Conservation (phyloP, 2,329 filamentous ascomycete species). For the Diaporthe vaccinii region DNA sequence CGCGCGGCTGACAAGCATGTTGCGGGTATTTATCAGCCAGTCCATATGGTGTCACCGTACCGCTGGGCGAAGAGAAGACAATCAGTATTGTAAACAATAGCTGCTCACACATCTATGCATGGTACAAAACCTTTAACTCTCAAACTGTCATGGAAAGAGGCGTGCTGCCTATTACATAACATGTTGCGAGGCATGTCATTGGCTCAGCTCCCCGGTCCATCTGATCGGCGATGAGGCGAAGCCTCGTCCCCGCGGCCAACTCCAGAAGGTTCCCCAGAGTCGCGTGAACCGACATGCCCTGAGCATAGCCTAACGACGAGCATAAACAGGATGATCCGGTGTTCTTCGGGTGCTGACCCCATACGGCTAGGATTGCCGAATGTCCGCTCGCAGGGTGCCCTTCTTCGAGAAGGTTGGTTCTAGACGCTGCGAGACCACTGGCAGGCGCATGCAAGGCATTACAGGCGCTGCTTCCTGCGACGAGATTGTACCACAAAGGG, state of each 20-base stretch:
- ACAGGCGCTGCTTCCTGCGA: background rate
- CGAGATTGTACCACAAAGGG: background rate
- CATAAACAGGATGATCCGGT: background rate
- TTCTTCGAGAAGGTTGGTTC: background rate
- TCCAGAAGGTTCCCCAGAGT: background rate
- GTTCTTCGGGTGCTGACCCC: rapidly evolving
- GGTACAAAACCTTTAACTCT: background rate
- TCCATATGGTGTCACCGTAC: background rate
- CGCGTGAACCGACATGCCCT: background rate
- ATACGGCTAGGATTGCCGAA: background rate
- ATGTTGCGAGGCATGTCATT: background rate
- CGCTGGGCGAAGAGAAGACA: background rate
- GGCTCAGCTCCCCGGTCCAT: background rate
- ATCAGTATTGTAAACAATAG: background rate
- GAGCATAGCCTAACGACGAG: background rate
- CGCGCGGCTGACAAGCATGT: background rate
- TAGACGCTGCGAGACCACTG: background rate
- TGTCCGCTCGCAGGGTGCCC: background rate
- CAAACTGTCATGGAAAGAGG: background rate
- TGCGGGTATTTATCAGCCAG: background rate
- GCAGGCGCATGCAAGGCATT: background rate
- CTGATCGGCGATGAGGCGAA: background rate
- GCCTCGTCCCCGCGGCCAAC: background rate
- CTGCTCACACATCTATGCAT: background rate
- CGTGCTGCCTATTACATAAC: background rate